These are phyloP conservation scores for Rhodofomes roseus DNA, from an alignment of 1,284 basidiomycete species.

Conservation along the genomic window DNA sequence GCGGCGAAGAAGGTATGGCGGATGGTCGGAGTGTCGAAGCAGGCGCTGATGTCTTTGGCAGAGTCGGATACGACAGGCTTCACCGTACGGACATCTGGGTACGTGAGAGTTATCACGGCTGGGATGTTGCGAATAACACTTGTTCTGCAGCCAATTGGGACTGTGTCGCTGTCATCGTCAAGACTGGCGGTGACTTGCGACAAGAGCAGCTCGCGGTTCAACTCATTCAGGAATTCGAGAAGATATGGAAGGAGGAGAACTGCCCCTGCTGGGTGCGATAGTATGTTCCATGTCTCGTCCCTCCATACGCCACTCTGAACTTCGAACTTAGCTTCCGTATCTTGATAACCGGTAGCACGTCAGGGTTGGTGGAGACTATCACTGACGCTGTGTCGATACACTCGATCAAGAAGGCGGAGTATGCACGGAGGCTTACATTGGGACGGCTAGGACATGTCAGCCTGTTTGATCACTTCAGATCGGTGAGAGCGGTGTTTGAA, in stretches of 20 bases:
- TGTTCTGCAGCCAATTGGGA: conserved; percentile 60
- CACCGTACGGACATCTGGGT: conserved; percentile 95
- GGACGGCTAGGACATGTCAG: conserved; percentile 84
- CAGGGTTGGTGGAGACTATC: conserved; percentile 92
- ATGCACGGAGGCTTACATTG: conserved; percentile 80
- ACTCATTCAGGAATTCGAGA: conserved; percentile 89
- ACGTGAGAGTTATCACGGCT: conserved; percentile 32
- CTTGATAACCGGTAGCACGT: conserved; percentile 89
- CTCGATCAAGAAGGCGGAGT: conserved; percentile 99
- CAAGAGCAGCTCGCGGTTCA: conserved; percentile 98
- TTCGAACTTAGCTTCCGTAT: conserved; percentile 55
- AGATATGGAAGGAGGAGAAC: conserved; percentile 93
- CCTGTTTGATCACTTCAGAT: conserved; percentile 85
- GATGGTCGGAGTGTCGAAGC: background rate
- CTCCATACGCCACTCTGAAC: background rate
- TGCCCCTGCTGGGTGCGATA: conserved; percentile 90
- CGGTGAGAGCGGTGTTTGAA: conserved; percentile 44
- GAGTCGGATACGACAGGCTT: conserved; percentile 87
- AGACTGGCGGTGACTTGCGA: conserved; percentile 94
- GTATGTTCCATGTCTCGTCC: conserved; percentile 44
- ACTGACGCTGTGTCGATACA: conserved; percentile 98
- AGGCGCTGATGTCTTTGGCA: conserved; percentile 25
- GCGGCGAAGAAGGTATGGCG: conserved; percentile 78
- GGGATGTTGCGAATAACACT: background rate
- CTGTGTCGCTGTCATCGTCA: conserved; percentile 96